phyloP scores from a whole-genome alignment of 768 basidiomycete species.

The Suillus sp. region DNA sequence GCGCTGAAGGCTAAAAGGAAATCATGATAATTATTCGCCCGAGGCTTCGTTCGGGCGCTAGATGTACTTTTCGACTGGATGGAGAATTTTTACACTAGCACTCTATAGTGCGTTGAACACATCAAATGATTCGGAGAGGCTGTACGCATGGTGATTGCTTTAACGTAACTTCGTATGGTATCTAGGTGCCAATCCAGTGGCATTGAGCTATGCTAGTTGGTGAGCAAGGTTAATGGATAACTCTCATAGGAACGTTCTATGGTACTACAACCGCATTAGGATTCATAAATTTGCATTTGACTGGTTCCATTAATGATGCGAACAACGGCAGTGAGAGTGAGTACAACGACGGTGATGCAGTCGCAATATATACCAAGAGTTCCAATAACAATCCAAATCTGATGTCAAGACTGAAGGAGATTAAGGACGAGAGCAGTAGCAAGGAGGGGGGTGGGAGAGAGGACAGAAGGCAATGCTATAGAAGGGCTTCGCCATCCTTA shows the following conservation, averaged over 20 bases:
- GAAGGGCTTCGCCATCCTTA: slow-evolving; percentile 58
- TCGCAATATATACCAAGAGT: slow-evolving; percentile 8
- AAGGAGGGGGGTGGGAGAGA: background rate
- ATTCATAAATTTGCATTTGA: slow-evolving; percentile 4
- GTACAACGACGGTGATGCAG: slow-evolving; percentile 4
- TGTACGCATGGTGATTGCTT: background rate
- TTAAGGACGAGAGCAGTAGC: background rate
- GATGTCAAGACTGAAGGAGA: slow-evolving; percentile 1
- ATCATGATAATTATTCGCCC: background rate
- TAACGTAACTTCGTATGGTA: background rate
- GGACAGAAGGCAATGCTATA: slow-evolving; percentile 38
- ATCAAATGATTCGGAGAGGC: background rate
- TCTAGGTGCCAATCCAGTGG: background rate
- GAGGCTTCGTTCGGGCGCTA: background rate
- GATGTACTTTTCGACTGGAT: background rate
- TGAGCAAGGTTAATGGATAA: background rate
- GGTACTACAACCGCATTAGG: background rate
- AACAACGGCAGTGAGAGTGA: slow-evolving; percentile 8
- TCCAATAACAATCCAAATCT: slow-evolving; percentile 1
- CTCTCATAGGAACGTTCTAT: background rate
- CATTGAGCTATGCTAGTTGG: background rate
- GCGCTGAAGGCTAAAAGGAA: background rate
- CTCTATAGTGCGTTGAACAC: background rate
- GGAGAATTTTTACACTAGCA: background rate
- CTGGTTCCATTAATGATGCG: slow-evolving; percentile 8